phyloP scores from a whole-genome alignment of 192 early-diverging fungal genomes.

The Coemansia sp. region DNA sequence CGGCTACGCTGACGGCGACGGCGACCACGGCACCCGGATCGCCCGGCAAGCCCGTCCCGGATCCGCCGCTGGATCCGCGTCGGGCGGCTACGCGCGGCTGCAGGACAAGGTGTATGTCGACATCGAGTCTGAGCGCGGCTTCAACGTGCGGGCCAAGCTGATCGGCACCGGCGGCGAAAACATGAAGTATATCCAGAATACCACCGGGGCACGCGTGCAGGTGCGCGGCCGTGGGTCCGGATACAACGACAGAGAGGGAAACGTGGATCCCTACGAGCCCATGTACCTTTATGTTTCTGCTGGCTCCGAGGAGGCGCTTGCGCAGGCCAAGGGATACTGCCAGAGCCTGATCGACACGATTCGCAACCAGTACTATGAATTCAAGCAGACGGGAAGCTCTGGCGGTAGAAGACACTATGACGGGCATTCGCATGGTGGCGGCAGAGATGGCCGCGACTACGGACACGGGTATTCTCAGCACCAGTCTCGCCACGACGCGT shows the following conservation, averaged over 20 bases:
- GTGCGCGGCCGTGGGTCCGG: slow-evolving; percentile 84
- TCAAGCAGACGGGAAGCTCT: slow-evolving; percentile 26
- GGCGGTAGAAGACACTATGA: slow-evolving; percentile 21
- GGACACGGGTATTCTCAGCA: background rate
- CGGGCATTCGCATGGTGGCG: slow-evolving; percentile 4
- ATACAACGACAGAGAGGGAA: slow-evolving; percentile 62
- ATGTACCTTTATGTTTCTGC: slow-evolving; percentile 79
- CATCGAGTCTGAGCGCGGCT: slow-evolving; percentile 69
- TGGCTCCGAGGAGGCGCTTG: slow-evolving; percentile 62
- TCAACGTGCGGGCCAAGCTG: slow-evolving; percentile 82
- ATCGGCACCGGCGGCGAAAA: slow-evolving; percentile 75
- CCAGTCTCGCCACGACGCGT: background rate
- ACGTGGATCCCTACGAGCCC: slow-evolving; percentile 68
- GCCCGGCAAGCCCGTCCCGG: too few species aligned
- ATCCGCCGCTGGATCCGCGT: slow-evolving; percentile 23
- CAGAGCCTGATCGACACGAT: slow-evolving; percentile 79
- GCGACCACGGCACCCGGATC: too few species aligned
- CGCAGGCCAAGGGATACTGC: slow-evolving; percentile 65
- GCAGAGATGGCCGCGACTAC: slow-evolving; percentile 17
- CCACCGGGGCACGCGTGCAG: slow-evolving; percentile 73
- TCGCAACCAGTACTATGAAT: slow-evolving; percentile 64
- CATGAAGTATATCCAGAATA: slow-evolving; percentile 85
- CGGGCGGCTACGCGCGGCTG: slow-evolving; percentile 14
- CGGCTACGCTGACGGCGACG: too few species aligned
- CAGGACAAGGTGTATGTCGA: slow-evolving; percentile 72